Conservation (phyloP, 1,139 yeast species). For the Diutina sp. region DNA sequence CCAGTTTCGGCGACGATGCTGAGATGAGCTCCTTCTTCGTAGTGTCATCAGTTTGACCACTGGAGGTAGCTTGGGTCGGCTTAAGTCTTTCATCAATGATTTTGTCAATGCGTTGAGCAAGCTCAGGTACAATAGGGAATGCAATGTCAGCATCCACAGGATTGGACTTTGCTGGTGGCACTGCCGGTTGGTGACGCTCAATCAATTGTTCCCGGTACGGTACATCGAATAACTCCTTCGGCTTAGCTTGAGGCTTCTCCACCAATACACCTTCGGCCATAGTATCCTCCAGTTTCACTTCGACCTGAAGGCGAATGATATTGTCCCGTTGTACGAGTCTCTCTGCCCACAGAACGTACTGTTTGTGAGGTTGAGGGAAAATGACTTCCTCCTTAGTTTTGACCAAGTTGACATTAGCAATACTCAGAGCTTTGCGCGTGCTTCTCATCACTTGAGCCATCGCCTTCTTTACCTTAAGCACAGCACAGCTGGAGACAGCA, state of each 20-base stretch:
- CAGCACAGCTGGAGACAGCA: constrained; percentile 24
- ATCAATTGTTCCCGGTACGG: constrained; percentile 4
- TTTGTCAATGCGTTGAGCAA: not conserved
- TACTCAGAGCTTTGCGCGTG: constrained; percentile 38
- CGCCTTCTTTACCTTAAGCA: constrained; percentile 50
- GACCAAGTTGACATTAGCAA: constrained; percentile 22
- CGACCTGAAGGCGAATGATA: constrained; percentile 7
- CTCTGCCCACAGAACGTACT: constrained; percentile 28
- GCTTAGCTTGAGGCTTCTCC: constrained; percentile 1
- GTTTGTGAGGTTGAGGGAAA: constrained; percentile 17
- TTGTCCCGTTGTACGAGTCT: constrained; percentile 21
- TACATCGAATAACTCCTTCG: not conserved
- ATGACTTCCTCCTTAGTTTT: constrained; percentile 31
- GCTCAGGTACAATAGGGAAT: not conserved
- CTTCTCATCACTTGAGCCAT: constrained; percentile 45
- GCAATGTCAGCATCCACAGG: not conserved
- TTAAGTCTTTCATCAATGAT: not conserved
- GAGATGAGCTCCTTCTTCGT: not conserved
- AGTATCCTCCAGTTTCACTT: constrained; percentile 10
- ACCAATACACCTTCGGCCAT: constrained; percentile 7
- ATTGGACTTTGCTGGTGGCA: not conserved
- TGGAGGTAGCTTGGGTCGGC: not conserved
- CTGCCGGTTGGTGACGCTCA: not conserved
- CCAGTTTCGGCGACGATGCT: not conserved
- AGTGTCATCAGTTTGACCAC: not conserved